phyloP scores from a whole-genome alignment of 139 green algal genomes.

The Astrephomene gubernaculifera region DNA sequence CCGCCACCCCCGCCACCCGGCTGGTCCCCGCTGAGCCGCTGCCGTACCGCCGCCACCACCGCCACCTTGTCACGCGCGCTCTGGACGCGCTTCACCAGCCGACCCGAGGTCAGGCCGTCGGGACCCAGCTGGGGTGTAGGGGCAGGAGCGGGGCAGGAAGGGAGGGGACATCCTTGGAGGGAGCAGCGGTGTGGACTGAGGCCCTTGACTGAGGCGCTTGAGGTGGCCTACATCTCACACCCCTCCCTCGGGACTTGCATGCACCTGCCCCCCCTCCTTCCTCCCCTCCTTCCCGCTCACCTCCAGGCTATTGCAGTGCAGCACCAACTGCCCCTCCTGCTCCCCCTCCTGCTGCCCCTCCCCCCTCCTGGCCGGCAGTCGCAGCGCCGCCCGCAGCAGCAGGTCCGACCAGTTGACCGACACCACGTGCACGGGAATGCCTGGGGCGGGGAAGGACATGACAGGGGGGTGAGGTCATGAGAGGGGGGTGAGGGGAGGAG shows the following conservation, averaged over 20 bases:
- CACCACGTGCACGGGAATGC: slow-evolving; percentile 69
- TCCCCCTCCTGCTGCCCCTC: no score
- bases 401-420: slow-evolving; percentile 84
- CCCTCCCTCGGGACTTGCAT: no score
- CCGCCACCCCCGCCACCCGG: not conserved
- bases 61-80: slow-evolving; percentile 71
- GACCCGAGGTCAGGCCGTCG: slow-evolving; percentile 58
- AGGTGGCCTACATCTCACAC: no score
- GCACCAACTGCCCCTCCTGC: no score
- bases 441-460: not conserved
- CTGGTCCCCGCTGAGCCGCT: not conserved
- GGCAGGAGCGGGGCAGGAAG: not conserved
- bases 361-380: no score
- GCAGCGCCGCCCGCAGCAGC: slow-evolving; percentile 69
- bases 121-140: not conserved
- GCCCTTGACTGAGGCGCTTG: no score
- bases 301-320: slow-evolving; percentile 14
- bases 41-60: not conserved
- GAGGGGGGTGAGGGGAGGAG: not conserved
- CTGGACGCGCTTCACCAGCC: slow-evolving; percentile 57
- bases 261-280: no score
- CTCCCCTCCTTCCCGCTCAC: not conserved
- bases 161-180: no score
- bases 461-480: not conserved
- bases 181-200: no score